A percentile compares a stretch with the other conserved stretches of the same genome.
Evolutionary conservation across 2,329 filamentous ascomycete genomes (phyloP).

Genomic region (Didymella pinodella): DNA sequence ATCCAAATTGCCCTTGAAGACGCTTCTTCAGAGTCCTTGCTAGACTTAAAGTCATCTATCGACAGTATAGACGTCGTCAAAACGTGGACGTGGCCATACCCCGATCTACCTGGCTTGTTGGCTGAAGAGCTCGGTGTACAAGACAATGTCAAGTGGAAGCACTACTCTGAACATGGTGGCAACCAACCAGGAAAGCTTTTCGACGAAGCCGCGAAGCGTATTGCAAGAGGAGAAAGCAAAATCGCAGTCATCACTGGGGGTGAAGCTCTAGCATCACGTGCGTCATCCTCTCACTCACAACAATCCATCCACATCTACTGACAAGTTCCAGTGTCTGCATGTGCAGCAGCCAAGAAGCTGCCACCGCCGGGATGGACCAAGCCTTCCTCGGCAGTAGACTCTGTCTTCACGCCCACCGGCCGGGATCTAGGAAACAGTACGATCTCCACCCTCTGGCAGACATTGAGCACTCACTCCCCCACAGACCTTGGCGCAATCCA

Average conservation of each 20-base stretch:
- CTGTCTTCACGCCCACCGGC: slow-evolving; percentile 61
- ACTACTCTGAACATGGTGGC: slow-evolving; percentile 67
- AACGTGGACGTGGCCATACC: slow-evolving; percentile 73
- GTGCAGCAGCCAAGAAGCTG: slow-evolving; percentile 59
- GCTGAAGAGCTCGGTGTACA: slow-evolving; percentile 59
- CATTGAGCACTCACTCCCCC: slow-evolving; percentile 25
- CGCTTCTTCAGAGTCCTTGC: slow-evolving; percentile 47
- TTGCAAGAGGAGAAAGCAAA: slow-evolving; percentile 62
- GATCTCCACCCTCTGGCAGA: slow-evolving; percentile 30
- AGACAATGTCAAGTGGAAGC: slow-evolving; percentile 56
- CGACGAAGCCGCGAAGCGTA: slow-evolving; percentile 68
- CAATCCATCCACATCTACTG: not conserved
- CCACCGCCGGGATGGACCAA: slow-evolving; percentile 69
- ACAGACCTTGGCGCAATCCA: slow-evolving; percentile 65
- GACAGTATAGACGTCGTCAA: slow-evolving; percentile 68
- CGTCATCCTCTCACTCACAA: slow-evolving; percentile 23
- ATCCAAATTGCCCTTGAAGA: slow-evolving; percentile 63
- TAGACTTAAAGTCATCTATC: slow-evolving; percentile 56
- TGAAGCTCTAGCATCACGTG: slow-evolving; percentile 69
- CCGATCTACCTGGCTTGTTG: slow-evolving; percentile 64
- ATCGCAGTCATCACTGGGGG: slow-evolving; percentile 69
- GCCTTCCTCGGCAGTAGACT: slow-evolving; percentile 56
- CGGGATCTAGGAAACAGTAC: slow-evolving; percentile 55
- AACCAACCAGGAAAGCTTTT: slow-evolving; percentile 68
- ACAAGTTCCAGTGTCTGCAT: slow-evolving; percentile 58